phyloP scores from a whole-genome alignment of 1,284 basidiomycete species.

The Irpex sp. region DNA sequence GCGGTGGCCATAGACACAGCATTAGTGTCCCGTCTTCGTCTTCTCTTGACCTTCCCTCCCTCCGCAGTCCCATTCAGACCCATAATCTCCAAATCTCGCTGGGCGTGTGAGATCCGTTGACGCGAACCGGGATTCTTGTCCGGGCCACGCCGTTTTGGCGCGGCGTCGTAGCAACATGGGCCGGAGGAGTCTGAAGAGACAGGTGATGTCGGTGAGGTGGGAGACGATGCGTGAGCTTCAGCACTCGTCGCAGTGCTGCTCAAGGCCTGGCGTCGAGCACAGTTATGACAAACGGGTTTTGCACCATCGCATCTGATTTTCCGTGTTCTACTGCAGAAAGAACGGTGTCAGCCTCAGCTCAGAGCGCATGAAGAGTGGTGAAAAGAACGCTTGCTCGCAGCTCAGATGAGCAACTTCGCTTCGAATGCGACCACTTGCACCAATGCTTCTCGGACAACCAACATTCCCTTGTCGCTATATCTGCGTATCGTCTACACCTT shows the following conservation, averaged over 20 bases:
- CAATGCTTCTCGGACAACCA: background rate
- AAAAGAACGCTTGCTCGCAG: background rate
- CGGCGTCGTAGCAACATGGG: conserved; percentile 47
- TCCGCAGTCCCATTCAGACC: conserved; percentile 6
- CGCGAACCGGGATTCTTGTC: conserved; percentile 73
- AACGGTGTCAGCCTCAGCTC: conserved; percentile 2
- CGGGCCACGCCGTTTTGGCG: conserved; percentile 73
- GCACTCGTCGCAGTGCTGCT: background rate
- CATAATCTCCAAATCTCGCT: background rate
- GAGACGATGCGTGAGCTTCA: conserved; percentile 8
- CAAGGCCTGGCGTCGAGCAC: conserved; percentile 38
- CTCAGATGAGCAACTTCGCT: background rate
- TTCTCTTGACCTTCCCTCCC: conserved; percentile 23
- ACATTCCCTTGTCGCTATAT: background rate
- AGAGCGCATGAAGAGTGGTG: background rate
- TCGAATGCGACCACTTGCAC: background rate
- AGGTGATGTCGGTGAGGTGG: background rate
- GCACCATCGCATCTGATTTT: conserved; percentile 81
- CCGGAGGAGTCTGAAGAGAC: conserved; percentile 14
- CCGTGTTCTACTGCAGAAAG: conserved; percentile 54
- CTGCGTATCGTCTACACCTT: background rate
- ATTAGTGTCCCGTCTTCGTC: conserved; percentile 18
- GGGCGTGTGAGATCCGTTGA: conserved; percentile 38
- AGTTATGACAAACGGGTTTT: conserved; percentile 71
- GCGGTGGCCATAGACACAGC: conserved; percentile 5